Percentiles rank a stretch among this genome's conserved stretches.
Conservation (phyloP, 2,329 filamentous ascomycete genomes). For the Botrytis galanthina region DNA sequence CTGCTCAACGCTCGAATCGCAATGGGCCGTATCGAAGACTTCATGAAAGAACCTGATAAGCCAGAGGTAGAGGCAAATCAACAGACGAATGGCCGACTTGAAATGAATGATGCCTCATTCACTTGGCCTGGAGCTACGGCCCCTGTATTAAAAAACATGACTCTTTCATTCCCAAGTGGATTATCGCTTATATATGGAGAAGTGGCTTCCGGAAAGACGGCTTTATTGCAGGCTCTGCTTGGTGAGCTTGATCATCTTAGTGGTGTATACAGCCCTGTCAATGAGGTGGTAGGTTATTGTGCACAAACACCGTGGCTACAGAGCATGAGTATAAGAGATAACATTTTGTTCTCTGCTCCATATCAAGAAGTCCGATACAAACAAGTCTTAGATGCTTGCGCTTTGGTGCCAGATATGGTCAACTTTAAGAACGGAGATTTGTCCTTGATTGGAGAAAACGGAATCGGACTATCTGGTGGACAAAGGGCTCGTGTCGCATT, state of each 20-base stretch:
- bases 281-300: conserved; percentile 61
- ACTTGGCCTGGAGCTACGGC: conserved; percentile 70
- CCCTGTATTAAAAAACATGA: conserved; percentile 54
- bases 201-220: conserved; percentile 62
- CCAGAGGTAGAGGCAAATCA: conserved; percentile 46
- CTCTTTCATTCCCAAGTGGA: conserved; percentile 53
- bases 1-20: conserved; percentile 81
- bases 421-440: conserved; percentile 64
- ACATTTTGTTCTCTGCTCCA: conserved; percentile 61
- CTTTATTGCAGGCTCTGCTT: conserved; percentile 38
- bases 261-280: conserved; percentile 46
- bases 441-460: conserved; percentile 60
- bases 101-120: conserved; percentile 66
- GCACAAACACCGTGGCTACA: conserved; percentile 66
- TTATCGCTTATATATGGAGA: conserved; percentile 62
- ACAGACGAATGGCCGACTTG: conserved; percentile 37
- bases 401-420: conserved; percentile 58
- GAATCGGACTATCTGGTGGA: conserved; percentile 58
- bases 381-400: conserved; percentile 65
- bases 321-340: conserved; percentile 67
- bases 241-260: conserved; percentile 36
- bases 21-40: conserved; percentile 75
- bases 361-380: conserved; percentile 70
- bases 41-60: conserved; percentile 84
- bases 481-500: conserved; percentile 60